phyloP scores from a whole-genome alignment of 768 basidiomycete genomes.

The Tubosaeta brunneosetosa region DNA sequence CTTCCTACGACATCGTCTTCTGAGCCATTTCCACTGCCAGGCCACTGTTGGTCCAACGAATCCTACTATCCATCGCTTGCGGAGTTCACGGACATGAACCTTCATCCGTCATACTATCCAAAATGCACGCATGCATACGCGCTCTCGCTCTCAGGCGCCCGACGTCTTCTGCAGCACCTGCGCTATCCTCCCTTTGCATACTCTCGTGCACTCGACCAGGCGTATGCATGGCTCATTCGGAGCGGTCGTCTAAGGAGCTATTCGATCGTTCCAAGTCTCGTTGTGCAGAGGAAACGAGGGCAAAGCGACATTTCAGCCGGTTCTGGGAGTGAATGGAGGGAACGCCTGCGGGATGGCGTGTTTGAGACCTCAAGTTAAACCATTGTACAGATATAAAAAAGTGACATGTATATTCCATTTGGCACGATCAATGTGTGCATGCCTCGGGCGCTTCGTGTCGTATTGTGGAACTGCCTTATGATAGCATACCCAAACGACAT shows the following conservation, averaged over 20 bases:
- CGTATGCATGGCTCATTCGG: conserved; percentile 60
- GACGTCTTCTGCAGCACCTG: conserved; percentile 54
- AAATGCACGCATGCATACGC: conserved; percentile 75
- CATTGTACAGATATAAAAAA: neutral
- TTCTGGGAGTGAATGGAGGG: conserved; percentile 55
- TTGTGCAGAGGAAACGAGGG: conserved; percentile 58
- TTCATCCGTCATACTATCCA: conserved; percentile 58
- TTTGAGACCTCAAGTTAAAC: conserved; percentile 24
- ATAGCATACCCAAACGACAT: neutral
- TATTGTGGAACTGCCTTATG: neutral
- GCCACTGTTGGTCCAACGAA: conserved; percentile 80
- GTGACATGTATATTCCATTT: no score
- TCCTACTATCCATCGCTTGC: conserved; percentile 39
- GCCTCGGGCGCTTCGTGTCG: neutral
- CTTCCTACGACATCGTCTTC: neutral
- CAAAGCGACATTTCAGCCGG: conserved; percentile 51
- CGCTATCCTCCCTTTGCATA: conserved; percentile 66
- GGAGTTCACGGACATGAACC: conserved; percentile 14
- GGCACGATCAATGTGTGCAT: no score
- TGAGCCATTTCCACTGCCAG: conserved; percentile 23
- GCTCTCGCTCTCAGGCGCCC: conserved; percentile 55
- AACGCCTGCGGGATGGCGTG: conserved; percentile 44
- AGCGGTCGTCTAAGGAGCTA: conserved; percentile 53
- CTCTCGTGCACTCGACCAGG: conserved; percentile 74
- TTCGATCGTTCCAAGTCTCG: conserved; percentile 63